Conservation (phyloP, 1,284 basidiomycete species). For the Apiotrichum montevideense region DNA sequence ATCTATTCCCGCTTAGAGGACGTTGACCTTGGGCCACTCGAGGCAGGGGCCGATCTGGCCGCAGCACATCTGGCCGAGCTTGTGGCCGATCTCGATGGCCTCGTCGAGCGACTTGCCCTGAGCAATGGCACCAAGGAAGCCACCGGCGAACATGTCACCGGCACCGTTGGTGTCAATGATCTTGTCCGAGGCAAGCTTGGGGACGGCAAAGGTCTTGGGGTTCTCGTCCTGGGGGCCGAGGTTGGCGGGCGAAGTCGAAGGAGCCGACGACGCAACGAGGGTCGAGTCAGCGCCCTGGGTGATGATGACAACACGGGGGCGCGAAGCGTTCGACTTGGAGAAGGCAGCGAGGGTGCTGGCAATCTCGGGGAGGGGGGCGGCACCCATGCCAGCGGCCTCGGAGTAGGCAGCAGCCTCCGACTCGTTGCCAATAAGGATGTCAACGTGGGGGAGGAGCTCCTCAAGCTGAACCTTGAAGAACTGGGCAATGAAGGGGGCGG, state of each 20-base stretch:
- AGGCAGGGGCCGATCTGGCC: slow-evolving; percentile 59
- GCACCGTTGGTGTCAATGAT: slow-evolving; percentile 99
- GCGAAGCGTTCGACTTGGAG: slow-evolving; percentile 60
- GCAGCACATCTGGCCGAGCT: slow-evolving; percentile 81
- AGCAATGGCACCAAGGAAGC: slow-evolving; percentile 81
- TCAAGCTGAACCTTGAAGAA: slow-evolving; percentile 83
- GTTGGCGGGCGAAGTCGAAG: slow-evolving; percentile 50
- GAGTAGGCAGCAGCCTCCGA: slow-evolving; percentile 87
- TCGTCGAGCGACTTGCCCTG: slow-evolving; percentile 74
- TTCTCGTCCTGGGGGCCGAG: slow-evolving; percentile 40
- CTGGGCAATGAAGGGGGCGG: slow-evolving; percentile 94
- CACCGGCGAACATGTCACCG: slow-evolving; percentile 99
- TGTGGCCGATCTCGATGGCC: slow-evolving; percentile 74
- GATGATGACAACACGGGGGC: slow-evolving; percentile 79
- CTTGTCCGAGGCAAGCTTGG: slow-evolving; percentile 57
- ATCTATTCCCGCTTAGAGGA: slow-evolving; percentile 20
- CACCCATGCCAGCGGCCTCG: slow-evolving; percentile 53
- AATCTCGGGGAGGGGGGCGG: slow-evolving; percentile 61
- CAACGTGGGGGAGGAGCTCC: slow-evolving; percentile 71
- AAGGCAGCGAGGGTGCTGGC: slow-evolving; percentile 66
- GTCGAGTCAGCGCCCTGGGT: slow-evolving; percentile 85
- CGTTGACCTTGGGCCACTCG: slow-evolving; percentile 36
- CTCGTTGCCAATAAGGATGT: slow-evolving; percentile 91
- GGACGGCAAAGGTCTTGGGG: slow-evolving; percentile 58
- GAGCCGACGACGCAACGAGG: slow-evolving; percentile 63